phyloP scores from a whole-genome alignment of 805 yeast genomes.

The Saturnispora besseyi region DNA sequence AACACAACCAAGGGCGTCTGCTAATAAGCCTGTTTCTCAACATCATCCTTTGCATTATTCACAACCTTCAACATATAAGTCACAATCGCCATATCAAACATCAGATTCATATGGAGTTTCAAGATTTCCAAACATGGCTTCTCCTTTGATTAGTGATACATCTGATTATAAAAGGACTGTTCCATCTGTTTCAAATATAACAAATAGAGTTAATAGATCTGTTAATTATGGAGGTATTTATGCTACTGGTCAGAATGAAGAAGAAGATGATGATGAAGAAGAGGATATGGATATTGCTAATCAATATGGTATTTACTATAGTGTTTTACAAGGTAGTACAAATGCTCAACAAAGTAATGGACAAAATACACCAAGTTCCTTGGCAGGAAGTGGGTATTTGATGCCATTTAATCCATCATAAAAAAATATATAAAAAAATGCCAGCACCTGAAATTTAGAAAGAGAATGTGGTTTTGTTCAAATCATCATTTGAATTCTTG shows the following conservation, averaged over 20 bases:
- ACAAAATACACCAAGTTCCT: constrained; percentile 7
- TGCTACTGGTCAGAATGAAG: constrained; percentile 7
- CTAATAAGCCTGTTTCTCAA: constrained; percentile 38
- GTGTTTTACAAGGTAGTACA: constrained; percentile 16
- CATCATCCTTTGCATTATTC: constrained; percentile 44
- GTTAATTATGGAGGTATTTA: constrained; percentile 10
- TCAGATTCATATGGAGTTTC: constrained; percentile 16
- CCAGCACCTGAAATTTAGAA: not conserved
- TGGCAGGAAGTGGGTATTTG: constrained; percentile 18
- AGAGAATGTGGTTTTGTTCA: no score
- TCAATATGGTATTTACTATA: constrained; percentile 29
- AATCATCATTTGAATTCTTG: not conserved
- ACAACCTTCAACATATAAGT: constrained; percentile 19
- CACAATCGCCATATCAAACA: constrained; percentile 14
- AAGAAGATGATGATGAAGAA: constrained; percentile 25
- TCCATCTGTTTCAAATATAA: constrained; percentile 8
- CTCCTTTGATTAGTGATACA: constrained; percentile 8
- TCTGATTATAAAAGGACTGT: constrained; percentile 4
- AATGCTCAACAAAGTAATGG: not conserved
- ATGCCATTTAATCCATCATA: constrained; percentile 29
- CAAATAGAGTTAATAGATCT: constrained; percentile 3
- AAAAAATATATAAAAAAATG: not conserved
- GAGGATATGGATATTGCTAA: constrained; percentile 25
- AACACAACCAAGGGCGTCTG: constrained; percentile 32
- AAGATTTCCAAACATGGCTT: constrained; percentile 13